phyloP scores from a whole-genome alignment of 257 asterid genomes.

The Verbena officinalis region DNA sequence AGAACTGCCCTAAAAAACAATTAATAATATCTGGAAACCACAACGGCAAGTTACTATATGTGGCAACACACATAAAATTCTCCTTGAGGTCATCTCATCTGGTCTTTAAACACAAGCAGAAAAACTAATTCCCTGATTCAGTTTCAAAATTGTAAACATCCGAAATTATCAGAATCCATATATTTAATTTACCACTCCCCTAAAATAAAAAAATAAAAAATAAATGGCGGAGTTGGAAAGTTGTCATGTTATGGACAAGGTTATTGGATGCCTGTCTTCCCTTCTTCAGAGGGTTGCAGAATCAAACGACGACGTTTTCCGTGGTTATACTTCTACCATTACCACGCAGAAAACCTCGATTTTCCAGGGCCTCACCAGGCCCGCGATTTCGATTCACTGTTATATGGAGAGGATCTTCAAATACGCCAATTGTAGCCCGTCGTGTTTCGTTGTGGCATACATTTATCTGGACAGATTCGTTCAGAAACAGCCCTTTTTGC shows the following conservation, averaged over 20 bases:
- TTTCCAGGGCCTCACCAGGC: constrained; percentile 58
- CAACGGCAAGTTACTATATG: too few relatives aligned
- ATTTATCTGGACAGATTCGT: constrained; percentile 71
- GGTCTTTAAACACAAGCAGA: too few relatives aligned
- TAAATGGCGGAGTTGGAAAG: constrained; percentile 54
- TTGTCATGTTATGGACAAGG: constrained; percentile 38
- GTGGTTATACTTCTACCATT: background rate
- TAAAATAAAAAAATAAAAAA: too few relatives aligned
- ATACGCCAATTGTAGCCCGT: constrained; percentile 78
- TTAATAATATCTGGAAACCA: too few relatives aligned
- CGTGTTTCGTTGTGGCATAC: constrained; percentile 65
- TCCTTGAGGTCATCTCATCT: too few relatives aligned
- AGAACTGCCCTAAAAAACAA: too few relatives aligned
- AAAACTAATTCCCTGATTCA: too few relatives aligned
- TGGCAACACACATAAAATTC: too few relatives aligned
- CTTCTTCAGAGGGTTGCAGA: constrained; percentile 54
- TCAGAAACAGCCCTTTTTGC: constrained; percentile 54
- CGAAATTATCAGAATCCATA: too few relatives aligned
- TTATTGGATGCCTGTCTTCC: constrained; percentile 41
- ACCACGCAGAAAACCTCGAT: constrained; percentile 40
- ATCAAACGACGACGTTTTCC: constrained; percentile 38
- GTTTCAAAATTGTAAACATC: too few relatives aligned
- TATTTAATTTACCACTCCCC: too few relatives aligned
- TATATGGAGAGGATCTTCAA: constrained; percentile 72
- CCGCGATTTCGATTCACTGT: constrained; percentile 49